A percentile compares a stretch with the other conserved stretches of the same genome.
Evolutionary conservation across 2,329 filamentous ascomycete species (phyloP).

Genomic region (Apiospora rasikravindrae): DNA sequence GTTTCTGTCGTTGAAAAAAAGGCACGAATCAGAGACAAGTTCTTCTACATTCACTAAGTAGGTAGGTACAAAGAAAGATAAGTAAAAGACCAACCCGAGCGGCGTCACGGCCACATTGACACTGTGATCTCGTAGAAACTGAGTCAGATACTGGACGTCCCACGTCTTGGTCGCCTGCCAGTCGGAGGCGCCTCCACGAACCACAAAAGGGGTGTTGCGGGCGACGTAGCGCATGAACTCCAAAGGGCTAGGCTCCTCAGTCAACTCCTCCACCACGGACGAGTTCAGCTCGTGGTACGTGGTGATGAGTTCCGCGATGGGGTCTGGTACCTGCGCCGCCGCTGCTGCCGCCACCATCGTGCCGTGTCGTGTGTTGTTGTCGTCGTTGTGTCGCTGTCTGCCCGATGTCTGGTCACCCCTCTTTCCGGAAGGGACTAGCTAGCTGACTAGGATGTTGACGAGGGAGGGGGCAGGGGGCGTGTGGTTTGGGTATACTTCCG

Average conservation of each 20-base stretch:
- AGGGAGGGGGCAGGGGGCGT: neutral
- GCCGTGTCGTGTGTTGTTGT: neutral
- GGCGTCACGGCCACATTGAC: conserved; percentile 84
- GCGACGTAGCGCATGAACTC: conserved; percentile 82
- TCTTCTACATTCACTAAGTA: conserved; percentile 16
- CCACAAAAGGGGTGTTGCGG: conserved; percentile 75
- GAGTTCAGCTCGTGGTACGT: conserved; percentile 78
- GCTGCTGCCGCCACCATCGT: neutral
- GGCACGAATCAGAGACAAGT: conserved; percentile 29
- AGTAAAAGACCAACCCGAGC: conserved; percentile 55
- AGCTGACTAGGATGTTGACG: neutral
- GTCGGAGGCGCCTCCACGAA: conserved; percentile 63
- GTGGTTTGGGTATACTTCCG: neutral
- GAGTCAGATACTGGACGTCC: conserved; percentile 64
- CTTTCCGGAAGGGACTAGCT: neutral
- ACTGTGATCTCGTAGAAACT: conserved; percentile 56
- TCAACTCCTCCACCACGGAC: conserved; percentile 62
- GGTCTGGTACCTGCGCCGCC: conserved; percentile 36
- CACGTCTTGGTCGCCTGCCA: conserved; percentile 71
- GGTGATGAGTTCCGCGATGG: conserved; percentile 62
- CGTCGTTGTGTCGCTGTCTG: neutral
- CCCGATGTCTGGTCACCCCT: neutral
- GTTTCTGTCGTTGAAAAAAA: conserved; percentile 33
- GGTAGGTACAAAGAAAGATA: neutral
- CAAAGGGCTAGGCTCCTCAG: conserved; percentile 71